Evolutionary conservation across 2,329 filamentous ascomycete species (phyloP).

Genomic region (Fonsecaea nubica): DNA sequence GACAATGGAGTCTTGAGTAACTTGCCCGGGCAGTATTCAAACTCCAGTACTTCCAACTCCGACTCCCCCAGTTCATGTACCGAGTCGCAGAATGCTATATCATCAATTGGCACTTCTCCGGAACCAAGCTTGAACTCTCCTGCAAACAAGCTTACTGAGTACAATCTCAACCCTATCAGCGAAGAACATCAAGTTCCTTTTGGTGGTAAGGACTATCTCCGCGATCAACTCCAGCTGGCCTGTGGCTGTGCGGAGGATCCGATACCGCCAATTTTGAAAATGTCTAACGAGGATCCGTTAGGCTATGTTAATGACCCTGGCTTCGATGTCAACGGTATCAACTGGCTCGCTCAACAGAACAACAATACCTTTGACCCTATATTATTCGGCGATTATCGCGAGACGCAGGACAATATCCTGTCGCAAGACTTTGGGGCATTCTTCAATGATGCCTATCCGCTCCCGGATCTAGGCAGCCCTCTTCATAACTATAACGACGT

Average conservation of each 20-base stretch:
- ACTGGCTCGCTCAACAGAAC: slow-evolving; percentile 33
- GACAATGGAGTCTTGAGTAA: slow-evolving; percentile 29
- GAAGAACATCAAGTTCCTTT: slow-evolving; percentile 39
- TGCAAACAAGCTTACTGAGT: slow-evolving; percentile 47
- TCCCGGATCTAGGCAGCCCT: slow-evolving; percentile 77
- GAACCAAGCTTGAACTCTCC: slow-evolving; percentile 55
- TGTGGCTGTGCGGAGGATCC: slow-evolving; percentile 49
- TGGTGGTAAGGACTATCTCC: slow-evolving; percentile 53
- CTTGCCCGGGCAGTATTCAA: slow-evolving; percentile 41
- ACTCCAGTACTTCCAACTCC: slow-evolving; percentile 49
- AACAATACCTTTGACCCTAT: slow-evolving; percentile 79
- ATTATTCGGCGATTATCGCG: slow-evolving; percentile 89
- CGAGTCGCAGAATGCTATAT: slow-evolving; percentile 54
- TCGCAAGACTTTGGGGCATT: slow-evolving; percentile 73
- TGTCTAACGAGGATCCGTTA: slow-evolving; percentile 35
- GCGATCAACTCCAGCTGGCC: slow-evolving; percentile 52
- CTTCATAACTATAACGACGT: slow-evolving; percentile 66
- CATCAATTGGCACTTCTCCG: slow-evolving; percentile 59
- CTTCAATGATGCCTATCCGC: slow-evolving; percentile 78
- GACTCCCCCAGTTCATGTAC: slow-evolving; percentile 58
- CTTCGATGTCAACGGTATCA: slow-evolving; percentile 59
- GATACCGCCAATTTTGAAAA: slow-evolving; percentile 43
- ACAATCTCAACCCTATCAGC: slow-evolving; percentile 43
- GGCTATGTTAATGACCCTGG: slow-evolving; percentile 33
- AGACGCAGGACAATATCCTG: slow-evolving; percentile 83